Percentiles rank a stretch among this genome's conserved stretches.
Evolutionary conservation across 805 yeast genomes (phyloP).

Genomic region (Yamadazyma kitorensis): DNA sequence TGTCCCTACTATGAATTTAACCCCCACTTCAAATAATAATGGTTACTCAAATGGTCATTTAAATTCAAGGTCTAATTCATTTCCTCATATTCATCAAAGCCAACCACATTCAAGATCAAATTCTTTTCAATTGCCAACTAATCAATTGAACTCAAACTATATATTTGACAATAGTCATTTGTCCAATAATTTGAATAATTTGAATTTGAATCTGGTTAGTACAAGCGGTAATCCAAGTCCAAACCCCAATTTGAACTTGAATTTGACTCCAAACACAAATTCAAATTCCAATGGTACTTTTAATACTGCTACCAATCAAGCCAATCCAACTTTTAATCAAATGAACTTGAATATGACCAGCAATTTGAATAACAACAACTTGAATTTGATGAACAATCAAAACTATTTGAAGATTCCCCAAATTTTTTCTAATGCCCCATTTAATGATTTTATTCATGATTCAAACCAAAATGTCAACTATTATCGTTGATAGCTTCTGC

Average conservation of each 20-base stretch:
- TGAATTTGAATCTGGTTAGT: slow-evolving; percentile 4
- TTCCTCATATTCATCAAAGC: slow-evolving; percentile 12
- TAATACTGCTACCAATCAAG: background rate
- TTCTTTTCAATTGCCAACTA: slow-evolving; percentile 10
- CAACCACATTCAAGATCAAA: slow-evolving; percentile 16
- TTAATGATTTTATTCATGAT: slow-evolving; percentile 12
- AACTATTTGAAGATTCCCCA: slow-evolving; percentile 14
- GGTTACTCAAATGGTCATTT: background rate
- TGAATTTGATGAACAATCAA: slow-evolving; percentile 10
- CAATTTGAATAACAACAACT: background rate
- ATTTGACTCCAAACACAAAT: too few relatives aligned
- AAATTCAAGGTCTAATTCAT: slow-evolving; percentile 13
- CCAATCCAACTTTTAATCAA: slow-evolving; percentile 2
- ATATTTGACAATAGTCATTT: slow-evolving; percentile 9
- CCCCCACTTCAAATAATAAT: background rate
- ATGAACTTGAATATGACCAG: background rate
- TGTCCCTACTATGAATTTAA: slow-evolving; percentile 6
- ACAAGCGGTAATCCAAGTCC: too few relatives aligned
- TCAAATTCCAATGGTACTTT: too few relatives aligned
- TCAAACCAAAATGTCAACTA: slow-evolving; percentile 13
- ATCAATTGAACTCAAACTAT: slow-evolving; percentile 9
- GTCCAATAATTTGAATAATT: slow-evolving; percentile 10
- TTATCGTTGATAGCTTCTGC: too few relatives aligned
- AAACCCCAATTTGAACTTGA: too few relatives aligned
- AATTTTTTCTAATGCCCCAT: slow-evolving; percentile 18